A percentile compares a stretch with the other conserved stretches of the same genome.
Evolutionary conservation across 1,139 yeast genomes (phyloP).

Genomic region (Sugiyamaella pinicola): DNA sequence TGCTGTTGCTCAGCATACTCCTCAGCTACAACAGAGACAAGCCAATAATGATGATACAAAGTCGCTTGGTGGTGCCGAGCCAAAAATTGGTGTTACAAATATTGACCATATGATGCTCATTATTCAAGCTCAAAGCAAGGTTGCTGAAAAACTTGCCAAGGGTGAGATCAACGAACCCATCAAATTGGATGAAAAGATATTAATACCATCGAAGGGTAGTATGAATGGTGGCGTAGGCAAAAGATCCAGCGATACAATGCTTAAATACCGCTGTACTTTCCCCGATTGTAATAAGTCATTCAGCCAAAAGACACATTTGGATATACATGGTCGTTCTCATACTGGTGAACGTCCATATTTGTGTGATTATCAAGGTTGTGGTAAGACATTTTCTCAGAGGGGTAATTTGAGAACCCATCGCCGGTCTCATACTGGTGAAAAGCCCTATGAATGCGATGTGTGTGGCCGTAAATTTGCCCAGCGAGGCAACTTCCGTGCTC

Average conservation of each 20-base stretch:
- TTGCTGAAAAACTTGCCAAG: slow-evolving; percentile 45
- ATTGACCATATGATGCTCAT: slow-evolving; percentile 89
- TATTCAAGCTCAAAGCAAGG: slow-evolving; percentile 82
- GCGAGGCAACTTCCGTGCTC: slow-evolving; percentile 89
- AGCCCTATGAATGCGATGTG: slow-evolving; percentile 75
- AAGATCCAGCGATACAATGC: slow-evolving; percentile 46
- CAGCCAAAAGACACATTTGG: slow-evolving; percentile 88
- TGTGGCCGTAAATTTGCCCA: slow-evolving; percentile 80
- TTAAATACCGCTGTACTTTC: slow-evolving; percentile 65
- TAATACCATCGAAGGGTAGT: slow-evolving; percentile 65
- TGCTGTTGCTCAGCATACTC: slow-evolving; percentile 22
- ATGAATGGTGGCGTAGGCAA: slow-evolving; percentile 85
- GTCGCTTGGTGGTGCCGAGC: slow-evolving; percentile 58
- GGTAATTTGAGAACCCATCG: slow-evolving; percentile 87
- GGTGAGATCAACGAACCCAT: slow-evolving; percentile 36
- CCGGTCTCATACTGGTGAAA: slow-evolving; percentile 84
- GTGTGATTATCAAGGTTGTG: slow-evolving; percentile 62
- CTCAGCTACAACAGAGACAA: slow-evolving; percentile 23
- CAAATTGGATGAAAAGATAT: slow-evolving; percentile 39
- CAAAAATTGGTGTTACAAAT: slow-evolving; percentile 79
- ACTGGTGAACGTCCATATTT: slow-evolving; percentile 70
- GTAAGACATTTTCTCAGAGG: slow-evolving; percentile 85
- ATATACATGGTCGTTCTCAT: slow-evolving; percentile 84
- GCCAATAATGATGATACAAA: slow-evolving; percentile 18
- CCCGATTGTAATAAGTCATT: slow-evolving; percentile 69